Evolutionary conservation across 2,329 filamentous ascomycete genomes (phyloP), one percentile per base, ranked within the genome.

Genomic region (Ophiostoma pallidulum): DNA sequence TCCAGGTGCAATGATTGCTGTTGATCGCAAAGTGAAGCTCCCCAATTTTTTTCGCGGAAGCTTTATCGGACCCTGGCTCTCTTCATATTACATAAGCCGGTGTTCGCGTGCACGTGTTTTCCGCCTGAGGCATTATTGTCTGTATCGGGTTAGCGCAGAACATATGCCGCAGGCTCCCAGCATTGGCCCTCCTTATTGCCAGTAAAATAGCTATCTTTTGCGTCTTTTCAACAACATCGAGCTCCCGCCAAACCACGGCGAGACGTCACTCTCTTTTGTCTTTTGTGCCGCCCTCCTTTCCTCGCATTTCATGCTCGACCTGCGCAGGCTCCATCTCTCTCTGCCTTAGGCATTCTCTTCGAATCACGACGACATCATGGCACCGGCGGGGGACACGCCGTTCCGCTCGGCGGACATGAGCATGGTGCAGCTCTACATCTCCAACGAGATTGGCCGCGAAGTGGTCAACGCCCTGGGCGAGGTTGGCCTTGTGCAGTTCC

Each of bases 331-430:
- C 44, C 47, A 20, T 19, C 38, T 35, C n/a, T 39, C 6, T 42
- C 16, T 19, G 9, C 9, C 40, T 41, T 12, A 9, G 19, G 26
- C 10, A 19, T 24, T 41, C 36, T 8, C 14, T 13, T n/a, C 33
- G 10, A n/a, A 24, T 53, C 52, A 50, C 48, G 18, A 24, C 41
- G 56, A 53, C 63, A 68, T 56, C 56, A 84, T 84, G 80, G 78
- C 78, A 67, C 72, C 75, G 57, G 69, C 72, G 64, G 69, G 87
- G 72, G 89, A 97, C 72, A 95, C 90, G 69, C 86, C 96, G 74
- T 97, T 98, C 82, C 91, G 94, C 78, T 98, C 92, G 66, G 87
- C 89, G 86, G 87, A 96, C 70, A 98, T 98, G 92, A 96, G 89
- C 77, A 84, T 98, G 84, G 94, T 94, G 63, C 92, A 98, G 82